Base-by-base conservation (phyloP, 2,329 filamentous ascomycete species). In the Talaromyces sp. region DNA sequence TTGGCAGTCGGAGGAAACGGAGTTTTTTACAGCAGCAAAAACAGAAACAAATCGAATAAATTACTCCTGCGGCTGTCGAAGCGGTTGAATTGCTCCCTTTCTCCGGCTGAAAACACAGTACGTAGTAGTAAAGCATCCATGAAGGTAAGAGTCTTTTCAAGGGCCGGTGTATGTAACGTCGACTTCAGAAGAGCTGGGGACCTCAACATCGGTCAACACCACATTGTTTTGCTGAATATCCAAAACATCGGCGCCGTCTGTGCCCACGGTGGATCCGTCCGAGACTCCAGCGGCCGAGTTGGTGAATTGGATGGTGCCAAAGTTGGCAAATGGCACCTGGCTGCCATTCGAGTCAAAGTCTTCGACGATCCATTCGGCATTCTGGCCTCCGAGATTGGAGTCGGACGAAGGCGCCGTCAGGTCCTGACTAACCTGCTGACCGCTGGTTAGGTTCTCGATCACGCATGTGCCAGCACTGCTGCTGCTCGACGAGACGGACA, bases 311-410 rank as follows among this genome's bases (percentile, higher is more conserved):
- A 84, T 75, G 5, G 70, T 76, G 14, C 77, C 78, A 63, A 84
- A 84, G 67, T 83, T 69, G 34, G 76, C 79, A 58, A 84, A 74
- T 0, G 76, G 67, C 4, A 84, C 79, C 57, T 80, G 75, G 2
- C 67, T 64, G 44, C 65, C 64, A 44, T 73, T 72, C 3, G 70
- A 65, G 63, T 78, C 72, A 65, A 82, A 84, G 61, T 84, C 82
- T 74, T 87, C 85, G 14, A 87, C 83, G 66, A 87, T 87, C 84
- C 85, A 88, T 69, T 87, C 85, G 10, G 83, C 85, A 64, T 86
- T 86, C 67, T 81, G 80, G 67, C 84, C 77, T 67, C 80, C 83
- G 14, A 87, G 78, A 4, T 71, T 74, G n/a, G 69, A 53, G 27
- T 27, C 51, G 18, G 62, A 66, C 5, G 71, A 68, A 56, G 83